Base-by-base conservation (phyloP, 2,329 filamentous ascomycete species). In the Fusarium pseudocircinatum region DNA sequence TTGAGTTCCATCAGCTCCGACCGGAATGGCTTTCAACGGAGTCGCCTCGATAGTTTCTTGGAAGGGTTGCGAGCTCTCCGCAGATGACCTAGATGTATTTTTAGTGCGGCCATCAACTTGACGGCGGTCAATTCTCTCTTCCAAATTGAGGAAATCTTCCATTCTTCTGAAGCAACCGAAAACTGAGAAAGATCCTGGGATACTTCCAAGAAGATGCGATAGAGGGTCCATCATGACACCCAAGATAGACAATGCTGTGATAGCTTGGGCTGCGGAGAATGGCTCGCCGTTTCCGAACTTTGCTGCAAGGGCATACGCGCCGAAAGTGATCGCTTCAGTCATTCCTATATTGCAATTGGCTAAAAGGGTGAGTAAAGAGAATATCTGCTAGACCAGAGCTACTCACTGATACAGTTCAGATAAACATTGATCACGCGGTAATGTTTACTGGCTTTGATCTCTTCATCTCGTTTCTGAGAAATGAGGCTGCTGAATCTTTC, bases 101-200 rank as follows among this genome's bases (percentile, higher is more conserved):
- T 53, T 65, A 4, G 28, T n/a, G 14, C 3, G 20, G 11, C 37
- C 40, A 4, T 62, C 50, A 16, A 80, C 67, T 11, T 69, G 60
- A 3, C 78, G 77, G 24, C 40, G 50, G 30, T 81, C 79, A 15
- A 75, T 24, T 28, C 74, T 67, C 42, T 81, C 79, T 1, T 76
- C 61, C 1, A 78, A 60, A 1, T 70, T 42, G n/a, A 80, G 50
- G 16, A 81, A 81, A 4, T 79, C 78, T 6, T 81, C 75, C 36
- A 81, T 77, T n/a, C 79, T 59, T 52, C 72, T 77, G 37, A 81
- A 81, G 36, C 79, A 81, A 0, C 78, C 79, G 70, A 81, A 71
- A 2, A 73, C 73, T 2, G 75, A 71, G 20, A 80, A 81, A 0
- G 77, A 75, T 11, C 72, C 54, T 0, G 77, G 74, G 20, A 81